These are phyloP conservation scores for Linnemannia hyalina DNA, from an alignment of 192 early-diverging fungal species.

Conservation along the genomic window DNA sequence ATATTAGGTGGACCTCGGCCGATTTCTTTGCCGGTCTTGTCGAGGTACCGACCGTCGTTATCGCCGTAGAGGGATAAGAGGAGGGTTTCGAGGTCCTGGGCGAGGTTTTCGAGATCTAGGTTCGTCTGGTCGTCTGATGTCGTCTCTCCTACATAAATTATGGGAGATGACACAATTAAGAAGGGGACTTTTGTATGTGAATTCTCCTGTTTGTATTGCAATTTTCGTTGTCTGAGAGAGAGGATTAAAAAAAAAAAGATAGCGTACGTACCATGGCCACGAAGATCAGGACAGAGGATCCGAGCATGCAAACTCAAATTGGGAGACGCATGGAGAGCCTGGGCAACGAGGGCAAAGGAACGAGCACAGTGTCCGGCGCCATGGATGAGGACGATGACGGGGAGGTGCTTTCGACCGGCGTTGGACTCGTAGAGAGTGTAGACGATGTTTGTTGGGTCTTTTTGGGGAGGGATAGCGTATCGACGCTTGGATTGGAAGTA, in stretches of 20 bases:
- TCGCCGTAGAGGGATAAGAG: constrained; percentile 17
- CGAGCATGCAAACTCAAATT: constrained; percentile 21
- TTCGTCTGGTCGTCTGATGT: constrained; percentile 16
- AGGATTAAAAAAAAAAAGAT: neutral
- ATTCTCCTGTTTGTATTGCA: neutral
- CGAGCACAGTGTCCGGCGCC: constrained; percentile 70
- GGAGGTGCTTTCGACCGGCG: constrained; percentile 15
- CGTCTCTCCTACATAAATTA: constrained; percentile 17
- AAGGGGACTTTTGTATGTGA: neutral
- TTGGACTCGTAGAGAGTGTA: constrained; percentile 28
- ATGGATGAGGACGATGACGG: constrained; percentile 70
- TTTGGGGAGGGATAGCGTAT: constrained; percentile 5
- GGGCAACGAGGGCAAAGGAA: constrained; percentile 64
- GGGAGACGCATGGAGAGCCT: neutral
- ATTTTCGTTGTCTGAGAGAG: neutral
- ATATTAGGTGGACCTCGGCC: neutral
- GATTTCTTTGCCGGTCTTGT: neutral
- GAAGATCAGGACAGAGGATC: constrained; percentile 63
- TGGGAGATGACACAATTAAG: neutral
- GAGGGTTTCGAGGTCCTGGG: constrained; percentile 27
- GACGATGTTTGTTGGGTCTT: constrained; percentile 14
- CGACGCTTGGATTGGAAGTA: constrained; percentile 34
- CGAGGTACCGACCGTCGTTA: neutral
- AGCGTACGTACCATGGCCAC: constrained; percentile 63
- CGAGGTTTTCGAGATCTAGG: constrained; percentile 13